Evolutionary conservation across 257 asterid genomes (phyloP).

Genomic region (Rauvolfia tetraphylla): DNA sequence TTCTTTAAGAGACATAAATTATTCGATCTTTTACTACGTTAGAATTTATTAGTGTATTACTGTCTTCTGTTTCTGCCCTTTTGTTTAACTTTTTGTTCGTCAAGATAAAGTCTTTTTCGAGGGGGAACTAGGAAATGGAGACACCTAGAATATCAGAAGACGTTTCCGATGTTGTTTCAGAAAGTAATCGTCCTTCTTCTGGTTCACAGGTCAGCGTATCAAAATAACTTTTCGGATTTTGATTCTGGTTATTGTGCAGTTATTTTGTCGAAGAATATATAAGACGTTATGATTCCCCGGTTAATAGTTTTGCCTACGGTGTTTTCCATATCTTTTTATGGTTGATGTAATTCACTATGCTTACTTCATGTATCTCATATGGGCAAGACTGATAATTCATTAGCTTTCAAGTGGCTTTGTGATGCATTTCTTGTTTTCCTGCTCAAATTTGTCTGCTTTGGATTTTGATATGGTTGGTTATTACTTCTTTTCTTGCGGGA

Average conservation of each 20-base stretch:
- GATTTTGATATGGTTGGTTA: background rate
- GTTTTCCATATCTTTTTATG: background rate
- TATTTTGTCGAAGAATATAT: background rate
- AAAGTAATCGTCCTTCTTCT: constrained; percentile 6
- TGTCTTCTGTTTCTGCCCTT: background rate
- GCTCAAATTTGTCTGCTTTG: background rate
- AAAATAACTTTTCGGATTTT: background rate
- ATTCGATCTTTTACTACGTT: background rate
- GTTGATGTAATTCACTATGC: background rate
- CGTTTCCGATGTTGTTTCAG: constrained; percentile 18
- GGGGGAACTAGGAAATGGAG: constrained; percentile 20
- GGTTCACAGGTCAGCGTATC: constrained; percentile 11
- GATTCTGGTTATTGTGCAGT: background rate
- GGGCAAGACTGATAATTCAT: background rate
- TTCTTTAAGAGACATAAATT: background rate
- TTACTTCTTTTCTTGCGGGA: background rate
- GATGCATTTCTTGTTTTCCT: background rate
- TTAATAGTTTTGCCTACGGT: background rate
- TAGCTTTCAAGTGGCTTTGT: background rate
- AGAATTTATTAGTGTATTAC: background rate
- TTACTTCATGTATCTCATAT: background rate
- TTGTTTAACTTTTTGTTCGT: background rate
- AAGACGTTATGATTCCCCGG: background rate
- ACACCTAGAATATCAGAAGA: constrained; percentile 13
- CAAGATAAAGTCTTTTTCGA: constrained; percentile 10